Percentiles rank a stretch among this genome's conserved stretches.
phyloP scores from a whole-genome alignment of 1,284 basidiomycete genomes.

The Ganoderma lingzhi region DNA sequence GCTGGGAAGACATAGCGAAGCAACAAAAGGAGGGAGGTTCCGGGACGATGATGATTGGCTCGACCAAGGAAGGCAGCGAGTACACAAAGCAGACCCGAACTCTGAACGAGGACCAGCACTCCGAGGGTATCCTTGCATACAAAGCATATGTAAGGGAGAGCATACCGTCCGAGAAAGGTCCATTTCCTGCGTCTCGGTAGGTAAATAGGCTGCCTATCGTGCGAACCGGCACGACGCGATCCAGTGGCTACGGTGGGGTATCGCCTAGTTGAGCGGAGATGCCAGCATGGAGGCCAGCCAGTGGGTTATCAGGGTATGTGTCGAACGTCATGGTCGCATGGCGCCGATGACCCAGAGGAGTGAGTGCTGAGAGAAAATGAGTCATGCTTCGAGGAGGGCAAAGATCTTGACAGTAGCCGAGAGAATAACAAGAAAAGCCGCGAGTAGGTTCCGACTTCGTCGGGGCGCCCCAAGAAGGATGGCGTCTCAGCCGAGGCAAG shows the following conservation, averaged over 20 bases:
- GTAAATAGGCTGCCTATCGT: constrained; percentile 14
- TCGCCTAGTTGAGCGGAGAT: background rate
- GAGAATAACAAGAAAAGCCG: background rate
- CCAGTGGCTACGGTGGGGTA: background rate
- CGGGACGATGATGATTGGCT: constrained; percentile 2
- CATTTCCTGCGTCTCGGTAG: constrained; percentile 15
- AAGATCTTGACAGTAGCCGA: background rate
- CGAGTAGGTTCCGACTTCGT: background rate
- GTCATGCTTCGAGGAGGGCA: background rate
- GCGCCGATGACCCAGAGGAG: too few relatives aligned
- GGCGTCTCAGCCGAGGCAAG: background rate
- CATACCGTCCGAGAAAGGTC: constrained; percentile 21
- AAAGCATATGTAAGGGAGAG: constrained; percentile 15
- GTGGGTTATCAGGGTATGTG: background rate
- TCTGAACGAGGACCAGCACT: constrained; percentile 10
- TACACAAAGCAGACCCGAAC: constrained; percentile 19
- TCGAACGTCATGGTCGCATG: background rate
- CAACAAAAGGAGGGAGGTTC: background rate
- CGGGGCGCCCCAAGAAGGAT: background rate
- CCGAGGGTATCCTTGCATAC: constrained; percentile 22
- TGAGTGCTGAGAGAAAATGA: background rate
- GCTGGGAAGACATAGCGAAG: background rate
- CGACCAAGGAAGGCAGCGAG: background rate
- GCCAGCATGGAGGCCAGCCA: background rate
- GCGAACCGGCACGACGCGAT: background rate